Conservation (phyloP, 2,329 filamentous ascomycete species). For the Zelopaecilomyces penicillatus region DNA sequence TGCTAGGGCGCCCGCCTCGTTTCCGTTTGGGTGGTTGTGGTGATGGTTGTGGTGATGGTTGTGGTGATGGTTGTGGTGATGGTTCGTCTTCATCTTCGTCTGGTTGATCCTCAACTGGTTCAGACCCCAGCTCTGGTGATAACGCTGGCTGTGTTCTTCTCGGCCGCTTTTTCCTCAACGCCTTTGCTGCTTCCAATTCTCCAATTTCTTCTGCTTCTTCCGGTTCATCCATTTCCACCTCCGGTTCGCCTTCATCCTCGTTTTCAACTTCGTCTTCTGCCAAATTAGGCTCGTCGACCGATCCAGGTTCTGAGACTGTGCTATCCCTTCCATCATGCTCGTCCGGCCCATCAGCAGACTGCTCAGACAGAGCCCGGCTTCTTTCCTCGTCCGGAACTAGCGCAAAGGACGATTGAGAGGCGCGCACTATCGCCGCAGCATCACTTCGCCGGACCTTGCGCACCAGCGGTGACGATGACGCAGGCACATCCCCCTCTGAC, state of each 20-base stretch:
- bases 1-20: constrained; percentile 22
- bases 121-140: constrained; percentile 35
- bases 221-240: constrained; percentile 15
- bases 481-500: constrained; percentile 19
- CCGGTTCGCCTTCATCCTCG: constrained; percentile 3
- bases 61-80: constrained; percentile 11
- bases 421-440: constrained; percentile 22
- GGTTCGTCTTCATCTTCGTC: constrained; percentile 11
- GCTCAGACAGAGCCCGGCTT: constrained; percentile 20
- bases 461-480: constrained; percentile 34
- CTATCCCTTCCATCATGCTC: constrained; percentile 4
- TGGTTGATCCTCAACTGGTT: constrained; percentile 20
- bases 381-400: background rate
- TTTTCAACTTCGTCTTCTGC: constrained; percentile 2
- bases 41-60: background rate
- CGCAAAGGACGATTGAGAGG: constrained; percentile 13
- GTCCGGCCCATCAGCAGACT: constrained; percentile 22
- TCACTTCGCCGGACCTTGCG: constrained; percentile 32
- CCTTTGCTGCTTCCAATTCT: constrained; percentile 33
- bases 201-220: constrained; percentile 37
- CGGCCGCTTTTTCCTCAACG: constrained; percentile 35
- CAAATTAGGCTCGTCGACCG: background rate
- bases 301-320: background rate
- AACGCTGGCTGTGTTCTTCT: constrained; percentile 26
- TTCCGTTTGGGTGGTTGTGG: constrained; percentile 26